A percentile compares a stretch with the other conserved stretches of the same genome.
Conservation (phyloP, 2,329 filamentous ascomycete genomes). For the Epichloe uncinata region DNA sequence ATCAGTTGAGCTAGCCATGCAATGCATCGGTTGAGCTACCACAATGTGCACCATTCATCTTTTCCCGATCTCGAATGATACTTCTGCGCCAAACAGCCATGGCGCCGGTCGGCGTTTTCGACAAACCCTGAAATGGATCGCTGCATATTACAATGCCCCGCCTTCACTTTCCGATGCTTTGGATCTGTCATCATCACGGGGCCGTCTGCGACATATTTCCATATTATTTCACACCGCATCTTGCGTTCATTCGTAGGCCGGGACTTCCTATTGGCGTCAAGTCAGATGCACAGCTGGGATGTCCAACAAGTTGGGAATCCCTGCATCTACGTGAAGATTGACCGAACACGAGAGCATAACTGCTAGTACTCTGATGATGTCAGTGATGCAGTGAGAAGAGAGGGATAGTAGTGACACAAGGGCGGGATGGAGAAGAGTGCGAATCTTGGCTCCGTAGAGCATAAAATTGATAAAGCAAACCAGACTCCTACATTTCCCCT, state of each 20-base stretch:
- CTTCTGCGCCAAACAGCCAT: background rate
- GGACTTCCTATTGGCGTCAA: background rate
- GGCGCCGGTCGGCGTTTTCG: background rate
- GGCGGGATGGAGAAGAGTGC: background rate
- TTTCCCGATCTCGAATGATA: background rate
- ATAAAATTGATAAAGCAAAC: background rate
- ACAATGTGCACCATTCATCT: background rate
- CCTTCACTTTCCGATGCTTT: background rate
- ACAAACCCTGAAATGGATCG: background rate
- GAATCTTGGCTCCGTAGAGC: background rate
- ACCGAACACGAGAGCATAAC: background rate
- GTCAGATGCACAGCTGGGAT: background rate
- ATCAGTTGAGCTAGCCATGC: slow-evolving; percentile 1
- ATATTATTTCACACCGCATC: background rate
- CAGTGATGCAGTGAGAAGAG: background rate
- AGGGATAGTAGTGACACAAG: background rate
- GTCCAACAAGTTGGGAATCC: background rate
- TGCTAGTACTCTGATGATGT: background rate
- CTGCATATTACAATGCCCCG: background rate
- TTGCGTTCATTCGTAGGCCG: background rate
- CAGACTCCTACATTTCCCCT: background rate
- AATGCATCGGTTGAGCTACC: slow-evolving; percentile 1
- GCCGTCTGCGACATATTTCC: background rate
- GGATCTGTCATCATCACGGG: background rate
- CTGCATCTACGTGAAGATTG: background rate